Conservation (phyloP, 805 yeast species). For the Starmera pachycereana region DNA sequence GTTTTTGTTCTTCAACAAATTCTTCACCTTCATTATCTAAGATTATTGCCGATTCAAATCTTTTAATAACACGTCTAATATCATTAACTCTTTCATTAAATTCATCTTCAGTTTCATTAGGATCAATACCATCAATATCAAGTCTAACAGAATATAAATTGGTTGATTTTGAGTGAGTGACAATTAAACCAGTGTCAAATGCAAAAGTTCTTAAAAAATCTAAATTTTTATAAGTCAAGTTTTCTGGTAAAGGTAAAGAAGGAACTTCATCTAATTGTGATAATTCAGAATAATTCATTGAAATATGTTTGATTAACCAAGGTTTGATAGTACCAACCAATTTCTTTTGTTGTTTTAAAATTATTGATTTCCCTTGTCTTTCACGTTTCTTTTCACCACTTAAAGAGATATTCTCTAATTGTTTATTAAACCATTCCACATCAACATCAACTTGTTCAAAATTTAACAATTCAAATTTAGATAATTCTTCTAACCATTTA, state of each 20-base stretch:
- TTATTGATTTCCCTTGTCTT: constrained; percentile 51
- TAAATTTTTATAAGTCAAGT: constrained; percentile 29
- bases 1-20: constrained; percentile 37
- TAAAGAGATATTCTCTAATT: constrained; percentile 67
- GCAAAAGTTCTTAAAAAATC: constrained; percentile 58
- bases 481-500: constrained; percentile 64
- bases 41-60: constrained; percentile 49
- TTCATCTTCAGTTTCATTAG: constrained; percentile 59
- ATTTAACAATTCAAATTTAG: constrained; percentile 73
- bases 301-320: constrained; percentile 30
- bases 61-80: constrained; percentile 45
- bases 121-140: constrained; percentile 67
- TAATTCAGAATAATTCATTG: constrained; percentile 16
- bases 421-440: constrained; percentile 84
- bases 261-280: constrained; percentile 28
- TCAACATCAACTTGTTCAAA: constrained; percentile 80
- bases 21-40: constrained; percentile 50
- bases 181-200: constrained; percentile 53
- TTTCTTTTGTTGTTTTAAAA: constrained; percentile 66
- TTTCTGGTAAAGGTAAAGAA: constrained; percentile 34
- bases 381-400: constrained; percentile 62
- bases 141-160: constrained; percentile 48
- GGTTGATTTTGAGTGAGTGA: constrained; percentile 51
- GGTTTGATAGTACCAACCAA: constrained; percentile 48
- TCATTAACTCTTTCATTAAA: constrained; percentile 40